Percentiles rank a stretch among this genome's conserved stretches.
Evolutionary conservation across 2,329 filamentous ascomycete species (phyloP).

Genomic region (Alternaria ethzedia): DNA sequence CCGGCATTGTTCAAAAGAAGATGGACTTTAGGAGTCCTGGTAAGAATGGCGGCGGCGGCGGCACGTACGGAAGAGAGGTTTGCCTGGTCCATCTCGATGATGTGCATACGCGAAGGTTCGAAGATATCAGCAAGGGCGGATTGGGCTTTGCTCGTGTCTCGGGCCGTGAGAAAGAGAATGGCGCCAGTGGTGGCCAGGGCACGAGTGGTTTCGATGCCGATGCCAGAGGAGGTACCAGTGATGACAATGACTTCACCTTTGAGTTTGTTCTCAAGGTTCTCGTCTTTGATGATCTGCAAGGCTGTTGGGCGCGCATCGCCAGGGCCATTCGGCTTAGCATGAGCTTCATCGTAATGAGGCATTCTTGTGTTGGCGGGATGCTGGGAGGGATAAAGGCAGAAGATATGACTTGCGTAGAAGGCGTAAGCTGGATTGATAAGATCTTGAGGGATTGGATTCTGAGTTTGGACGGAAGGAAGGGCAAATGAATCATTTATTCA

Average conservation of each 20-base stretch:
- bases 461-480: background rate
- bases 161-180: slow-evolving; percentile 52
- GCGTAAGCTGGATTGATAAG: background rate
- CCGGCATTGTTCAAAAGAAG: slow-evolving; percentile 56
- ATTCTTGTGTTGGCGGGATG: background rate
- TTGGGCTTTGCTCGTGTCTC: slow-evolving; percentile 52
- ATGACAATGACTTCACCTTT: slow-evolving; percentile 36
- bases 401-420: background rate
- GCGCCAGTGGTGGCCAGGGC: slow-evolving; percentile 55
- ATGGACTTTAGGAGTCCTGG: slow-evolving; percentile 33
- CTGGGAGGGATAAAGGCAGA: background rate
- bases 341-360: background rate
- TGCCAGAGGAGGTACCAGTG: slow-evolving; percentile 38
- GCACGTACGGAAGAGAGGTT: slow-evolving; percentile 26
- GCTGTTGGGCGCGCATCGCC: slow-evolving; percentile 53
- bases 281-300: slow-evolving; percentile 49
- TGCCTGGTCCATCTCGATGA: slow-evolving; percentile 41
- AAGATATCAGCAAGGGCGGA: slow-evolving; percentile 18
- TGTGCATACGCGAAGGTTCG: slow-evolving; percentile 38
- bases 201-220: slow-evolving; percentile 36
- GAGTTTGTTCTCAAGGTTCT: slow-evolving; percentile 43
- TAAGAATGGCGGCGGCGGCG: slow-evolving; percentile 26
- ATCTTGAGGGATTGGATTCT: background rate
- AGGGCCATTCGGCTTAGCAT: slow-evolving; percentile 37
- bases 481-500: background rate